A percentile compares a stretch with the other conserved stretches of the same genome.
Conservation (phyloP, 2,329 filamentous ascomycete genomes). For the Ceratocystis harringtonii region DNA sequence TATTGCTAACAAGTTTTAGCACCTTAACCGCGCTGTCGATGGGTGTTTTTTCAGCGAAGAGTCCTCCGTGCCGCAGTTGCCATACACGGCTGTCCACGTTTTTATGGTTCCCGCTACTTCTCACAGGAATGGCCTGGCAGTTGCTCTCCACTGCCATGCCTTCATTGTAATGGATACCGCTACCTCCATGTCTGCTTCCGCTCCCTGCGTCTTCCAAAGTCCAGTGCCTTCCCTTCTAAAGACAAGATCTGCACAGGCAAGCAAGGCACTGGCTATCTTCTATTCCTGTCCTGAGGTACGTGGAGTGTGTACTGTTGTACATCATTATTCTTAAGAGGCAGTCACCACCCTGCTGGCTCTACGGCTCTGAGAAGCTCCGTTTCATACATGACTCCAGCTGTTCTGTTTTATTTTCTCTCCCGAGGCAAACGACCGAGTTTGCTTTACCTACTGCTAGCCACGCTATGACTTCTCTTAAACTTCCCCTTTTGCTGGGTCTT, state of each 20-base stretch:
- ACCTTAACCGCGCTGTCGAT: no score
- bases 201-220: constrained; percentile 1
- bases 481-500: constrained; percentile 5
- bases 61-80: neutral
- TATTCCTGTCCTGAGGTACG: neutral
- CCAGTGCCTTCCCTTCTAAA: neutral
- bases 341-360: neutral
- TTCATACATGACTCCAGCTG: neutral
- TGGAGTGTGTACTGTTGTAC: neutral
- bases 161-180: neutral
- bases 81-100: neutral
- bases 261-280: neutral
- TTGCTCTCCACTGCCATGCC: neutral
- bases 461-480: neutral
- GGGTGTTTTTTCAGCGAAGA: neutral
- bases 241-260: neutral
- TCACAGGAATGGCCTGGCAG: neutral
- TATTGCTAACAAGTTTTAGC: no score
- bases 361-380: no score
- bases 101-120: neutral
- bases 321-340: neutral
- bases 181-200: neutral
- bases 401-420: neutral
- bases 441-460: neutral
- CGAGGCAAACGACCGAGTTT: neutral